Percentiles rank a stretch among this genome's conserved stretches.
Evolutionary conservation across 2,329 filamentous ascomycete genomes (phyloP).

Genomic region (Phialophora expanda): DNA sequence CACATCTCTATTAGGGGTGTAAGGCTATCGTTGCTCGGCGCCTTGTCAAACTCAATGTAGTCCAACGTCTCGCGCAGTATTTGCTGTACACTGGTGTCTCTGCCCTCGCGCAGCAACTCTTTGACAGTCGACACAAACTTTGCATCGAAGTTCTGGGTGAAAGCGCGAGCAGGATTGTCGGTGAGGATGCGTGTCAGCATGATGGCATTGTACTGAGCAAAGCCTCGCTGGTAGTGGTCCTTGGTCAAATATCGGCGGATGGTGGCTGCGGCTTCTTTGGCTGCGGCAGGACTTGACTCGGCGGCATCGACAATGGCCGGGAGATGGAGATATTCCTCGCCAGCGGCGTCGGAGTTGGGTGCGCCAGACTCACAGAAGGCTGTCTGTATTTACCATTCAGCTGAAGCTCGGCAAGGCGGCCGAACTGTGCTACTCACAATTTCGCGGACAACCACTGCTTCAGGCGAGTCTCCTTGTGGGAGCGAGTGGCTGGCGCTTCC

Average conservation of each 20-base stretch:
- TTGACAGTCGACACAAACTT: conserved; percentile 80
- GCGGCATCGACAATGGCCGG: conserved; percentile 92
- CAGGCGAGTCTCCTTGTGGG: conserved; percentile 47
- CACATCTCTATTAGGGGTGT: conserved; percentile 79
- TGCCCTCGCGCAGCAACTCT: conserved; percentile 71
- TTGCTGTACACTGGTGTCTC: conserved; percentile 78
- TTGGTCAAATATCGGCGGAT: conserved; percentile 83
- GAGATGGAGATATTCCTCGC: conserved; percentile 89
- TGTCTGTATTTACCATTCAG: conserved; percentile 57
- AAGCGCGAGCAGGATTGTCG: conserved; percentile 88
- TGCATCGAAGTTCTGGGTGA: conserved; percentile 87
- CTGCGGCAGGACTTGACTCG: conserved; percentile 87
- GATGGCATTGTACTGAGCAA: conserved; percentile 91
- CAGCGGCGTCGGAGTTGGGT: conserved; percentile 61
- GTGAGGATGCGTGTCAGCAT: conserved; percentile 92
- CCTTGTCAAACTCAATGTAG: conserved; percentile 73
- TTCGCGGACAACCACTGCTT: conserved; percentile 49
- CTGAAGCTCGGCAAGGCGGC: conserved; percentile 1
- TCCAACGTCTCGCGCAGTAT: conserved; percentile 87
- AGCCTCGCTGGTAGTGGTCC: conserved; percentile 67
- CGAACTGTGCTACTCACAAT: conserved; percentile 44
- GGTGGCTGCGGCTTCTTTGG: conserved; percentile 76
- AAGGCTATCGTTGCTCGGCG: conserved; percentile 73
- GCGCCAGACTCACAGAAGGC: conserved; percentile 77
- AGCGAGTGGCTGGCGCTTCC: conserved; percentile 15